Percentiles rank a stretch among this genome's conserved stretches.
Conservation (phyloP, 1,284 basidiomycete genomes). For the Melampsora americana region DNA sequence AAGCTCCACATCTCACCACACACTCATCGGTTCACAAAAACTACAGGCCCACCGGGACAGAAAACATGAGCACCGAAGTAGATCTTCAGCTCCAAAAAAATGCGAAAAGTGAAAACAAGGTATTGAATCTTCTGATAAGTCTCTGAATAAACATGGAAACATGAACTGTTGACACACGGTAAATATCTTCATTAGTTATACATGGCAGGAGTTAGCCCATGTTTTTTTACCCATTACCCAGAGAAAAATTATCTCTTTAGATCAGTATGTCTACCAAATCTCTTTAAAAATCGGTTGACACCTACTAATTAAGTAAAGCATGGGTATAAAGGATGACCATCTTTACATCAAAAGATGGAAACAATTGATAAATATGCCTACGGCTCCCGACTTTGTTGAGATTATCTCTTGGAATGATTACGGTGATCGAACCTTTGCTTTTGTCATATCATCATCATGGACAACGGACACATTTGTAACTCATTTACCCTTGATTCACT, state of each 20-base stretch:
- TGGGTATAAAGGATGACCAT: conserved; percentile 32
- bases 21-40: neutral
- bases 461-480: too few species aligned
- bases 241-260: conserved; percentile 35
- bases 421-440: too few species aligned
- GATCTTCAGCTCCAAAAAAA: conserved; percentile 27
- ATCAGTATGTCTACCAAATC: conserved; percentile 1
- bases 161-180: neutral
- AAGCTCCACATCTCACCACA: neutral
- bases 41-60: conserved; percentile 21
- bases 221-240: conserved; percentile 40
- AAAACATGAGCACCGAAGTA: neutral
- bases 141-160: neutral
- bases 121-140: conserved; percentile 1
- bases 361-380: conserved; percentile 28
- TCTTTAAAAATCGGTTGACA: neutral
- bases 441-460: too few species aligned
- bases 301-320: neutral
- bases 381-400: conserved; percentile 32
- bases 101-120: conserved; percentile 13
- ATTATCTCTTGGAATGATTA: conserved; percentile 42
- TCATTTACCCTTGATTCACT: too few species aligned
- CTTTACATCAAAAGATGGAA: conserved; percentile 40
- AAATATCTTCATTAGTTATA: conserved; percentile 10
- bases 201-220: conserved; percentile 43